phyloP scores from a whole-genome alignment of 805 yeast genomes.

The Wickerhamomyces rabaulensis region DNA sequence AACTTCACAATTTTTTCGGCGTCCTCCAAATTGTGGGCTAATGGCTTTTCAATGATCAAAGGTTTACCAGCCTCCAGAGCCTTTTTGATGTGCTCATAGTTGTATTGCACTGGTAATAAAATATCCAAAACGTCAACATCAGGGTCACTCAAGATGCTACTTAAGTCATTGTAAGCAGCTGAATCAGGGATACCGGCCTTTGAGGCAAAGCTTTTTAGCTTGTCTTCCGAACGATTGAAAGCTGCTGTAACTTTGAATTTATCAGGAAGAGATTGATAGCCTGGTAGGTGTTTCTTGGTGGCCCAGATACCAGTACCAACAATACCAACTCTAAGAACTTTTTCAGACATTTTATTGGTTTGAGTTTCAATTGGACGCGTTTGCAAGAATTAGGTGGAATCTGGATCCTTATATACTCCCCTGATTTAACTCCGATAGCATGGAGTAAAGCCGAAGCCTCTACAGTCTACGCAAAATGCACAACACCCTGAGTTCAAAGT shows the following conservation, averaged over 20 bases:
- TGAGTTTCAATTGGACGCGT: no score
- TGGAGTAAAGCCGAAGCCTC: no score
- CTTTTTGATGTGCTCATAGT: constrained; percentile 55
- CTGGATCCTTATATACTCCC: no score
- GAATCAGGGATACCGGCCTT: constrained; percentile 45
- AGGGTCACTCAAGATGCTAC: constrained; percentile 57
- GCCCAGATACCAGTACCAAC: constrained; percentile 86
- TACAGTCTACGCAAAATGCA: no score
- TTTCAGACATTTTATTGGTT: neutral
- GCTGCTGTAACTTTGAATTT: constrained; percentile 56
- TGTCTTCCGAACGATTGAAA: constrained; percentile 70
- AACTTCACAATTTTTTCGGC: constrained; percentile 71
- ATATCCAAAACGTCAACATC: constrained; percentile 73
- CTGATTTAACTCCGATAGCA: no score
- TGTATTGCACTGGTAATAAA: constrained; percentile 75
- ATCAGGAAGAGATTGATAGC: constrained; percentile 43
- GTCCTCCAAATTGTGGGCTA: constrained; percentile 74
- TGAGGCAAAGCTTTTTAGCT: constrained; percentile 74
- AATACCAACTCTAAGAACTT: constrained; percentile 38
- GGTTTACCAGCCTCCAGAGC: constrained; percentile 73
- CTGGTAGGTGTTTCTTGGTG: constrained; percentile 71
- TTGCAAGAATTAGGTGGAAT: no score
- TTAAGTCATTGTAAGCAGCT: constrained; percentile 56
- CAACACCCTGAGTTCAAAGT: no score
- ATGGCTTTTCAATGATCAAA: constrained; percentile 77